These are phyloP conservation scores for Dipteronia sinensis DNA, from an alignment of 345 rosid species.

Conservation along the genomic window DNA sequence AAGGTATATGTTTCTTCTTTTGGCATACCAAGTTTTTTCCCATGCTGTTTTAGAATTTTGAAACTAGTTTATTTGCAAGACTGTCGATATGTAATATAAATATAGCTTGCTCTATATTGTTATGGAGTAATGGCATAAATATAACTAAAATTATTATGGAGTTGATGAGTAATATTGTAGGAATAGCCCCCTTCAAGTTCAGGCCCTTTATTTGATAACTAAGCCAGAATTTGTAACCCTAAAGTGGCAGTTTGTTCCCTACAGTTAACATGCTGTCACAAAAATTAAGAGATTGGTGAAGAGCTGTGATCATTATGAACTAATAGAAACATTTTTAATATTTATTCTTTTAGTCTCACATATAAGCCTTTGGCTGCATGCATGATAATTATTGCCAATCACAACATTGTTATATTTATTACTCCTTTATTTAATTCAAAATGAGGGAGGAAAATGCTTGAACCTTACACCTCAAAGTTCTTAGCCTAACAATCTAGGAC, in stretches of 20 bases:
- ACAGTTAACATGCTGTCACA: neutral
- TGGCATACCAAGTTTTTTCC: neutral
- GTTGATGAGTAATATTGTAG: neutral
- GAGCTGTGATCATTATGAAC: neutral
- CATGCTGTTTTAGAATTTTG: neutral
- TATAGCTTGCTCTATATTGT: neutral
- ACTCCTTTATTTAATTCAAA: neutral
- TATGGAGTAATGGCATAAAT: neutral
- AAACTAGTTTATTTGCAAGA: neutral
- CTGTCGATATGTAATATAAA: neutral
- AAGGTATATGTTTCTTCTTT: slow-evolving; percentile 57
- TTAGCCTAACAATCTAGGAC: neutral
- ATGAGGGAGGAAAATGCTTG: neutral
- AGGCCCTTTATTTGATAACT: neutral
- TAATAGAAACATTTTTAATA: neutral
- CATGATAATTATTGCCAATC: neutral
- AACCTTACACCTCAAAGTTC: neutral
- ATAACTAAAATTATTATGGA: neutral
- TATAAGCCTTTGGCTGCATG: neutral
- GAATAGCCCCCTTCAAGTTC: neutral
- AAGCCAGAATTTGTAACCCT: neutral
- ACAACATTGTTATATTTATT: neutral
- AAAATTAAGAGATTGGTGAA: neutral
- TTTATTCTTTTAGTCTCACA: neutral
- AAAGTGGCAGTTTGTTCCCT: neutral